A percentile compares a stretch with the other conserved stretches of the same genome.
Conservation (phyloP, 441 rosid species). For the Pelargonium citronellum region DNA sequence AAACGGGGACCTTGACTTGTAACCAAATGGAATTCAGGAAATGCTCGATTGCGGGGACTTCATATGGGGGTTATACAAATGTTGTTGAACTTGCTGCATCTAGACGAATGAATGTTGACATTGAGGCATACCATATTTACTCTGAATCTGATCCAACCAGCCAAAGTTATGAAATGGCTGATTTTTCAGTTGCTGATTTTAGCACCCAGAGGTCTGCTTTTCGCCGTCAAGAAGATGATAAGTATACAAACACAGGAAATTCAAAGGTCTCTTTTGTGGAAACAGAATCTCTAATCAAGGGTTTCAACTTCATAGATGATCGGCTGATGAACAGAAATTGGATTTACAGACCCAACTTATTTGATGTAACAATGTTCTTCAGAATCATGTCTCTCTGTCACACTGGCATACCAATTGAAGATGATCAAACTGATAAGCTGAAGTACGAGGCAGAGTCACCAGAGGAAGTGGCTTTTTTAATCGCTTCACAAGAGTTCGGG, state of each 20-base stretch:
- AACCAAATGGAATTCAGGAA: constrained; percentile 96
- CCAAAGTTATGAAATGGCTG: constrained; percentile 26
- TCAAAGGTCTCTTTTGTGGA: constrained; percentile 1
- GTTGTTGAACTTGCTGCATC: constrained; percentile 78
- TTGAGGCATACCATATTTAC: constrained; percentile 36
- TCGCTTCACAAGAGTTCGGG: constrained; percentile 70
- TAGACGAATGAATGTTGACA: constrained; percentile 48
- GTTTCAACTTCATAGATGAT: constrained; percentile 63
- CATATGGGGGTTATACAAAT: constrained; percentile 78
- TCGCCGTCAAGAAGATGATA: constrained; percentile 23
- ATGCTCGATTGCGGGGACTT: constrained; percentile 78
- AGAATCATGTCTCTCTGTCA: constrained; percentile 70
- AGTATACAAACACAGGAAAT: constrained; percentile 10
- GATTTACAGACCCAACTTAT: constrained; percentile 36
- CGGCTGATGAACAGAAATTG: constrained; percentile 55
- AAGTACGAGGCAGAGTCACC: constrained; percentile 89
- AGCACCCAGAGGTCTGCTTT: constrained; percentile 19
- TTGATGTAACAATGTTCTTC: constrained; percentile 54
- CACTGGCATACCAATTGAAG: constrained; percentile 63
- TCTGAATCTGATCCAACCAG: constrained; percentile 31
- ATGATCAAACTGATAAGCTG: constrained; percentile 37
- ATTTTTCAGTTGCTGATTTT: constrained; percentile 18
- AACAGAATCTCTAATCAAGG: constrained; percentile 38
- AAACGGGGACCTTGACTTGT: constrained; percentile 98
- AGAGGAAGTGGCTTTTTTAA: constrained; percentile 69